Base-by-base conservation (phyloP, 306 rosid genomes). In the Prunus armeniaca region DNA sequence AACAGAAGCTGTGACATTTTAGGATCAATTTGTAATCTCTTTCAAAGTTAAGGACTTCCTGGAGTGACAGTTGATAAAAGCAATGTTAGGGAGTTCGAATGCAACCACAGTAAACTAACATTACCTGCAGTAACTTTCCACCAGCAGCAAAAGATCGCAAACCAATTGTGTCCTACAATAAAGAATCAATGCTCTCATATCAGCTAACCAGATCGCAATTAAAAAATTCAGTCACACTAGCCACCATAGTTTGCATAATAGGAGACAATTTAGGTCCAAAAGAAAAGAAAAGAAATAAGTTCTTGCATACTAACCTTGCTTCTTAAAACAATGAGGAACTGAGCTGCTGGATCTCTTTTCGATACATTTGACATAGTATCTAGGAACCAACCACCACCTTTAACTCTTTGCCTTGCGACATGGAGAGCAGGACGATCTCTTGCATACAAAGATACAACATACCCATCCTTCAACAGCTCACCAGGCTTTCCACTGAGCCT, bases 101-200 rank as follows among this genome's bases (percentile, higher is more conserved):
- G 28, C 50, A 25, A 43, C 25, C 17, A 69, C 64, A 14, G 32
- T 28, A 28, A 54, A 20, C 52, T 70, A 32, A 51, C 41, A 69
- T 54, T 84, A 96, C 99, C 99, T 96, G 97, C 88, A 96, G 78
- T 76, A 96, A 86, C 85, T 91, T 96, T 58, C 99, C 99, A 74
- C 99, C 99, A 58, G 99, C 91, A 77, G 97, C 91, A 84, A 96
- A 89, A 66, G 99, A 96, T 76, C 99, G 90, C 82, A 96, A 79
- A 64, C 99, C 99, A 86, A 92, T 91, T 60, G 90, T 87, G 73
- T 96, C 98, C 99, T 92, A 79, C 32, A 90, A 80, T 76, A 85
- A 70, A 65, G 61, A 79, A 62, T 60, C 72, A 9, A 81, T 60
- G 47, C 49, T 76, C 68, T 69, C 71, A 55, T 71, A 80, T 76